Evolutionary conservation across 495 filamentous ascomycete species (phyloP), one percentile per base, ranked within the genome.

Genomic region (Cenococcum geophilum): DNA sequence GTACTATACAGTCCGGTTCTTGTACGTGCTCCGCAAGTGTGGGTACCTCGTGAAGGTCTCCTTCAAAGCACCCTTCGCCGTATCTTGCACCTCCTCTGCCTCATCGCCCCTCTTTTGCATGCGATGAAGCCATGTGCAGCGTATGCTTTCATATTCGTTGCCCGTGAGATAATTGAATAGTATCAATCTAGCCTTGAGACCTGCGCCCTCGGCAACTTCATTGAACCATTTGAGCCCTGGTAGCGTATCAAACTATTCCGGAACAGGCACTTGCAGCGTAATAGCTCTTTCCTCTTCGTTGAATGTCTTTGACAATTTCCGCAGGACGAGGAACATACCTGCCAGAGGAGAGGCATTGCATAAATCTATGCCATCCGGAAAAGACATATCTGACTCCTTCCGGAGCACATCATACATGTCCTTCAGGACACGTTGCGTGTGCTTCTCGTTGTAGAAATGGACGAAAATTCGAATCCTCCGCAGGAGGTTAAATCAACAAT

Each of bases 131-230:
- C 49, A 52, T 10, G 21, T 23, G 49, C 49, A 52, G 9, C 9
- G 21, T 25, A 52, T n/a, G 25, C 21, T 4, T 16, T 23, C 16
- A 1, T 32, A 1, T 32, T 52, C 49, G 49, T 32, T 25, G 5
- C 49, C 49, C 14, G 21, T 11, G 20, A 52, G 49, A 18, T 23
- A 23, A 16, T 32, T 32, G 5, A 20, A 25, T 10, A 20, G 49
- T 18, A 61, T 47, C 6, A 61, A 20, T 16, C 59, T 61, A 4
- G 62, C 45, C 11, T 58, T 55, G 35, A 66, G 51, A 10, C 55
- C 59, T 2, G 61, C 14, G 3, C 27, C 21, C 0, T 48, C 42
- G n/a, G 35, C 27, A 12, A 66, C 55, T 25, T 57, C 48, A 18
- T 36, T 22, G 55, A 62, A 66, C 55, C 59, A 66, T 11, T 11